Evolutionary conservation across 1,284 basidiomycete species (phyloP).

Genomic region (Entoloma clypeatum): DNA sequence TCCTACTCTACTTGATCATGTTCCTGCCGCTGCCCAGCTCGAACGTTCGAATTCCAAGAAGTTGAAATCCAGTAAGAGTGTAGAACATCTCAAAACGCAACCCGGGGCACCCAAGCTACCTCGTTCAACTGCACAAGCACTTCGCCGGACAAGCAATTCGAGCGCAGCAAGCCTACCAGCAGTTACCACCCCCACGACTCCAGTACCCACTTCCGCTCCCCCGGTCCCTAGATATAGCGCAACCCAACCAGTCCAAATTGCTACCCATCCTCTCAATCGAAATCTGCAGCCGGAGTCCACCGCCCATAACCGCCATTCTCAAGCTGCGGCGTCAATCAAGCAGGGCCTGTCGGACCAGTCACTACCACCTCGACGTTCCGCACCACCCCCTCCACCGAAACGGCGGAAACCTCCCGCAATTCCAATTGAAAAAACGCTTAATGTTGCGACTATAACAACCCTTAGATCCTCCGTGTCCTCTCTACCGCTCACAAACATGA

Average conservation of each 20-base stretch:
- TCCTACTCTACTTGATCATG: constrained; percentile 4
- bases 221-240: constrained; percentile 2
- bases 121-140: constrained; percentile 36
- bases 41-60: constrained; percentile 32
- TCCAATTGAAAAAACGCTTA: constrained; percentile 42
- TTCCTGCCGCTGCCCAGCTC: constrained; percentile 29
- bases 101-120: constrained; percentile 25
- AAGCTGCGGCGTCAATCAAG: too few species aligned
- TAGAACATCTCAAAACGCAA: constrained; percentile 40
- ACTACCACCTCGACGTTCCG: constrained; percentile 32
- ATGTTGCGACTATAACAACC: constrained; percentile 49
- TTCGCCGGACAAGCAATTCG: constrained; percentile 45
- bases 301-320: too few species aligned
- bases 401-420: constrained; percentile 64
- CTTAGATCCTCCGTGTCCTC: constrained; percentile 39
- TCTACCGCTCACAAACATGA: constrained; percentile 23
- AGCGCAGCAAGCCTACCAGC: constrained; percentile 46
- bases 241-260: constrained; percentile 1
- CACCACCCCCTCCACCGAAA: constrained; percentile 53
- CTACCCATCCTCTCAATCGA: constrained; percentile 9
- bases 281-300: too few species aligned
- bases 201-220: constrained; percentile 17
- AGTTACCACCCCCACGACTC: constrained; percentile 28
- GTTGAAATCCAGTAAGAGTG: constrained; percentile 60
- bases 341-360: constrained; percentile 10